A percentile compares a stretch with the other conserved stretches of the same genome.
Evolutionary conservation across 257 asterid genomes (phyloP).

Genomic region (Penstemon eatonii): DNA sequence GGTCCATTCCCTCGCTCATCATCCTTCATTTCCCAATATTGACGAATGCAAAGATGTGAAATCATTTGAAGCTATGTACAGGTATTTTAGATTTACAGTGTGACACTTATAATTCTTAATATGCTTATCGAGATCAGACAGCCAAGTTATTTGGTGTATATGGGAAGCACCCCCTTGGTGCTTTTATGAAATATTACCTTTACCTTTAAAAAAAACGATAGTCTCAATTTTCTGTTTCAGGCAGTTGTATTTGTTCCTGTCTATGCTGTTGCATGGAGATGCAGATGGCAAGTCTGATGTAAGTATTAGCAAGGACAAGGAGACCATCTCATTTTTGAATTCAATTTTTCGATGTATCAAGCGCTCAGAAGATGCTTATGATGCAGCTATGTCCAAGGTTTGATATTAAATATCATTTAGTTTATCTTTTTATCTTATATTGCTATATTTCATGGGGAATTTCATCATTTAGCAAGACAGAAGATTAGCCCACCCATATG

Average conservation of each 20-base stretch:
- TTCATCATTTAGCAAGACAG: slow-evolving; percentile 20
- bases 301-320: slow-evolving; percentile 65
- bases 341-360: slow-evolving; percentile 69
- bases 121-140: slow-evolving; percentile 16
- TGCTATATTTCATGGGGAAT: slow-evolving; percentile 13
- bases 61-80: slow-evolving; percentile 76
- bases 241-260: slow-evolving; percentile 75
- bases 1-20: slow-evolving; percentile 94
- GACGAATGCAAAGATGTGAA: slow-evolving; percentile 82
- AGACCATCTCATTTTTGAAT: slow-evolving; percentile 51
- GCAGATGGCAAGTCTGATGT: slow-evolving; percentile 69
- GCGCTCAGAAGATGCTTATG: slow-evolving; percentile 74
- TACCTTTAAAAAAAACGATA: not conserved
- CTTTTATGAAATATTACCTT: not conserved
- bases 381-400: slow-evolving; percentile 80
- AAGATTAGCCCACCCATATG: not conserved
- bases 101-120: slow-evolving; percentile 16
- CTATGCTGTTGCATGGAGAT: slow-evolving; percentile 84
- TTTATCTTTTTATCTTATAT: slow-evolving; percentile 20
- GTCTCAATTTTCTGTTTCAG: slow-evolving; percentile 46
- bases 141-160: no score
- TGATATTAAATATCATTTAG: slow-evolving; percentile 23
- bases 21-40: slow-evolving; percentile 74
- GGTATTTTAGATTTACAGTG: slow-evolving; percentile 56
- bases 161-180: no score